phyloP scores from a whole-genome alignment of 2,329 filamentous ascomycete genomes.

The Macroventuria anomochaeta region DNA sequence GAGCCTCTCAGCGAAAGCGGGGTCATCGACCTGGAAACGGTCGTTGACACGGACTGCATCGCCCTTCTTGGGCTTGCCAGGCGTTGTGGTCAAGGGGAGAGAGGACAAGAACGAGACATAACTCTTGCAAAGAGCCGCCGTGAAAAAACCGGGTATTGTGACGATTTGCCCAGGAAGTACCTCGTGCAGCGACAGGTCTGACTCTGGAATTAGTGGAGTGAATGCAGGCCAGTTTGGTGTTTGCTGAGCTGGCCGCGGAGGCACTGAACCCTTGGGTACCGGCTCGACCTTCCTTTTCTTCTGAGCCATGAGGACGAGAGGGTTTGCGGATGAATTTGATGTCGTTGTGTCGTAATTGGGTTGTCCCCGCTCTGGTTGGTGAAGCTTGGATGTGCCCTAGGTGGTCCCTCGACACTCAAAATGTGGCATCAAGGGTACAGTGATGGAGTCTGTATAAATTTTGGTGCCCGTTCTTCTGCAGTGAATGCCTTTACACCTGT shows the following conservation, averaged over 20 bases:
- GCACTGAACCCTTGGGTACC: background rate
- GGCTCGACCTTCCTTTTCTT: conserved; percentile 35
- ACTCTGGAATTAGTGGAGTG: conserved; percentile 70
- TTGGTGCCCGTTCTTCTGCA: background rate
- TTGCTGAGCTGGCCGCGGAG: conserved; percentile 11
- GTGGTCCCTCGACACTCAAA: background rate
- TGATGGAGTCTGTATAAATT: background rate
- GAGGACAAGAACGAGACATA: conserved; percentile 76
- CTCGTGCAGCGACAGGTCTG: conserved; percentile 66
- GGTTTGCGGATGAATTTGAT: background rate
- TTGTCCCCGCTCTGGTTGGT: background rate
- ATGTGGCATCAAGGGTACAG: background rate
- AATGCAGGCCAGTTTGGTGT: conserved; percentile 74
- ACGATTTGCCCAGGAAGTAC: conserved; percentile 71
- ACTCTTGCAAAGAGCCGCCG: conserved; percentile 73
- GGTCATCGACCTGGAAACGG: conserved; percentile 81
- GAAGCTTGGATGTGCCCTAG: background rate
- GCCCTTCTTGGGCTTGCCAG: conserved; percentile 76
- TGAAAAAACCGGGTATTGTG: conserved; percentile 76
- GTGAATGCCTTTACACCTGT: too few species aligned
- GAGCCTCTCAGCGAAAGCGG: conserved; percentile 72
- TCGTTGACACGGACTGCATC: conserved; percentile 89
- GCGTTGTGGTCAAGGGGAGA: conserved; percentile 77
- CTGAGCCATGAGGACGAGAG: conserved; percentile 34
- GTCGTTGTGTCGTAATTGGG: background rate